Evolutionary conservation across 1,284 basidiomycete species (phyloP).

Genomic region (Ganoderma leucocontextum): DNA sequence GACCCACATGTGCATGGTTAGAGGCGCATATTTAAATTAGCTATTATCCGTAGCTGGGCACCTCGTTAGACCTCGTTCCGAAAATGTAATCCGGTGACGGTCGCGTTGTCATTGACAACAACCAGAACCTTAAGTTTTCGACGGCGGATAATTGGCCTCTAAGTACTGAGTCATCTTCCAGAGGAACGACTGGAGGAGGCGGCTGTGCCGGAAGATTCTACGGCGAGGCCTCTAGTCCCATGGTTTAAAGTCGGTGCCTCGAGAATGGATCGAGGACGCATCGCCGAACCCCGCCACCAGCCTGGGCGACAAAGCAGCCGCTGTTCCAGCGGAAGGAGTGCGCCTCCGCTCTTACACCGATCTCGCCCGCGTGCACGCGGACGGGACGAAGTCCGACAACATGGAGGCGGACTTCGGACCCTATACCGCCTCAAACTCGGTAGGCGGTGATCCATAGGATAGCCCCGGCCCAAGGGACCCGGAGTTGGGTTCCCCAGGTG

Average conservation of each 20-base stretch:
- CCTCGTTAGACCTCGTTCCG: neutral
- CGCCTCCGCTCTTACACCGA: neutral
- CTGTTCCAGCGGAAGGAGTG: neutral
- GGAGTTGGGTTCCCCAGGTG: neutral
- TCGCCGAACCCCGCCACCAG: neutral
- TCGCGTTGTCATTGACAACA: neutral
- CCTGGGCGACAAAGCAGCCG: neutral
- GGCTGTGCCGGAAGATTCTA: no score
- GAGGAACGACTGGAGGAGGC: neutral
- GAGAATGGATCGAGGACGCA: neutral
- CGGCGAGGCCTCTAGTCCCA: no score
- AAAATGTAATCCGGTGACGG: neutral
- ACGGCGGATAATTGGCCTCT: neutral
- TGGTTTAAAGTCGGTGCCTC: neutral
- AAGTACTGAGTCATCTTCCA: neutral
- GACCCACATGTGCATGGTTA: neutral
- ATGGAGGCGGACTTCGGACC: neutral
- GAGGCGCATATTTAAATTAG: neutral
- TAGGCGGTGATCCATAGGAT: neutral
- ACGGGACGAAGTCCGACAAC: neutral
- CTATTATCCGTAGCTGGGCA: neutral
- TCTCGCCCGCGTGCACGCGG: neutral
- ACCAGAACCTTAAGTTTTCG: neutral
- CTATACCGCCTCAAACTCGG: neutral
- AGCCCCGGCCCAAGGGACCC: neutral